Conservation (phyloP, 225 moss, liverwort and hornwort species). For the Polytrichum commune region DNA sequence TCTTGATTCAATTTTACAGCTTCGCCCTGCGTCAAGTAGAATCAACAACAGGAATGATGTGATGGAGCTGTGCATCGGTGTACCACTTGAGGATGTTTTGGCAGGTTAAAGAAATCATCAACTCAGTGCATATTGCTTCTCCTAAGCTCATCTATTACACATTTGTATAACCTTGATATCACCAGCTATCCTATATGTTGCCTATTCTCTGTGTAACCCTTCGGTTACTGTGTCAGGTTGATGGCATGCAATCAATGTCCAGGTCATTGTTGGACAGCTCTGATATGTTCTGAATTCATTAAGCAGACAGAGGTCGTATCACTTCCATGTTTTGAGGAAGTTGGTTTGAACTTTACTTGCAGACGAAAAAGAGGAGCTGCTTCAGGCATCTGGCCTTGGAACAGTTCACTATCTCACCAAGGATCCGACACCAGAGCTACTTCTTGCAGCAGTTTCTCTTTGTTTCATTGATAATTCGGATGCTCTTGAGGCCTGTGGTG, state of each 20-base stretch:
- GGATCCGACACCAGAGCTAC: slow-evolving; percentile 5
- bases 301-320: too few species aligned
- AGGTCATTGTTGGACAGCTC: background rate
- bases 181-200: too few species aligned
- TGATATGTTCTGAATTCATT: background rate
- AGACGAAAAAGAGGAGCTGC: slow-evolving; percentile 13
- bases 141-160: too few species aligned
- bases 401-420: slow-evolving; percentile 15
- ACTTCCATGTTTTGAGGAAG: too few species aligned
- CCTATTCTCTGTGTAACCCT: too few species aligned
- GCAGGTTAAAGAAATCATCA: slow-evolving; percentile 1
- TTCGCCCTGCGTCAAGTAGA: slow-evolving; percentile 7
- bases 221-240: too few species aligned
- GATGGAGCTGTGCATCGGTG: slow-evolving; percentile 15
- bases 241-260: background rate
- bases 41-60: slow-evolving; percentile 16
- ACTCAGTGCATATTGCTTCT: too few species aligned
- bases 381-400: slow-evolving; percentile 20
- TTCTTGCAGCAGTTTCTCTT: slow-evolving; percentile 22
- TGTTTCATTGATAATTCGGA: slow-evolving; percentile 10
- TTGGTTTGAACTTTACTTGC: background rate
- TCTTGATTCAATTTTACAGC: slow-evolving; percentile 1
- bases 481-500: slow-evolving; percentile 19
- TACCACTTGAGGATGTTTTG: slow-evolving; percentile 6
- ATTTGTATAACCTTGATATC: too few species aligned